Conservation (phyloP, 139 green algal species). For the Diplosphaera chodatii region DNA sequence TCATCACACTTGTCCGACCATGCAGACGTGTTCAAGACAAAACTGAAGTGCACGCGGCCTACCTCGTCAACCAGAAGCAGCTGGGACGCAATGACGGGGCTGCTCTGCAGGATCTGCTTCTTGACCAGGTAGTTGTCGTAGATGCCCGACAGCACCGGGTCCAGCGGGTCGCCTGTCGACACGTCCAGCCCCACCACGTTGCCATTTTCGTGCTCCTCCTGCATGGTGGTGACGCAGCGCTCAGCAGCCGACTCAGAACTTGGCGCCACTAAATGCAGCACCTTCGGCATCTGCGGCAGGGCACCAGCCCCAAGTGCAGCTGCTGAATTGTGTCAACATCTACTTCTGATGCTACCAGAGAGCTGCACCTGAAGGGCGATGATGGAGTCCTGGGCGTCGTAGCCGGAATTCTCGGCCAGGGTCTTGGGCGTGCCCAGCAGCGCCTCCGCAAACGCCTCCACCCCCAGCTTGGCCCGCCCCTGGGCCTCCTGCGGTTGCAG, state of each 20-base stretch:
- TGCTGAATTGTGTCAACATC: background rate
- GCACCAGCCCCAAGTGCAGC: too few species aligned
- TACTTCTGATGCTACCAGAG: too few species aligned
- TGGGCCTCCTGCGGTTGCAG: slow-evolving; percentile 2
- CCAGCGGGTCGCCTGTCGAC: slow-evolving; percentile 79
- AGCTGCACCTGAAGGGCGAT: slow-evolving; percentile 67
- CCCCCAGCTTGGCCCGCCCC: slow-evolving; percentile 85
- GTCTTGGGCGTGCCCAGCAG: slow-evolving; percentile 93
- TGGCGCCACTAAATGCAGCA: too few species aligned
- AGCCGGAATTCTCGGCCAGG: slow-evolving; percentile 91
- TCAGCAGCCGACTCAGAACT: too few species aligned
- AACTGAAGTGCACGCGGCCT: too few species aligned
- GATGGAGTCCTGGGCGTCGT: slow-evolving; percentile 80
- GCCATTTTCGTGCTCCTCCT: slow-evolving; percentile 80
- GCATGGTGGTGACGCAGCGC: background rate
- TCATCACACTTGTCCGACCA: too few species aligned
- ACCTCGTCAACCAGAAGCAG: slow-evolving; percentile 97
- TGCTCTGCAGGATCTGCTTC: slow-evolving; percentile 88
- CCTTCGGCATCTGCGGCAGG: too few species aligned
- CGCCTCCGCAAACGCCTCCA: slow-evolving; percentile 95
- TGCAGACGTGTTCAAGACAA: too few species aligned
- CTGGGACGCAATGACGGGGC: slow-evolving; percentile 88
- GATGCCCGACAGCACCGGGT: slow-evolving; percentile 78
- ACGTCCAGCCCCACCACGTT: slow-evolving; percentile 86
- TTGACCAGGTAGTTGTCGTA: slow-evolving; percentile 98